Evolutionary conservation across 1,284 basidiomycete genomes (phyloP).

Genomic region (Leccinum pachyderme): DNA sequence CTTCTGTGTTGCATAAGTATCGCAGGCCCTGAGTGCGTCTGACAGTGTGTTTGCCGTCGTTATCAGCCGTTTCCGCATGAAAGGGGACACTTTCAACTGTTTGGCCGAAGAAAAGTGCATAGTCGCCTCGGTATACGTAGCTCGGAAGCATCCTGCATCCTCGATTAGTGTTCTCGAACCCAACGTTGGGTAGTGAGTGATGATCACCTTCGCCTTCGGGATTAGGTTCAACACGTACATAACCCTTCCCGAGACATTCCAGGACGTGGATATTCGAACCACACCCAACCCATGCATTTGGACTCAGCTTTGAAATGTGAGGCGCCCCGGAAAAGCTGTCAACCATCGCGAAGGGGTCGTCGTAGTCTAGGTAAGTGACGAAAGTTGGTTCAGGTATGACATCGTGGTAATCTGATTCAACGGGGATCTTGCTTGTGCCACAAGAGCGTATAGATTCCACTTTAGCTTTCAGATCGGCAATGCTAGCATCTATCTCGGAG

Average conservation of each 20-base stretch:
- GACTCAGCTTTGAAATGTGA: constrained; percentile 50
- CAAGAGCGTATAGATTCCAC: constrained; percentile 29
- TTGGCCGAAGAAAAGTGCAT: constrained; percentile 46
- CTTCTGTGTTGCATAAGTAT: constrained; percentile 59
- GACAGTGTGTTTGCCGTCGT: constrained; percentile 50
- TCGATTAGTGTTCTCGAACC: constrained; percentile 3
- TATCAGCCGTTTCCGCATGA: constrained; percentile 51
- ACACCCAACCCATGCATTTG: constrained; percentile 79
- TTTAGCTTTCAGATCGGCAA: constrained; percentile 47
- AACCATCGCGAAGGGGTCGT: constrained; percentile 71
- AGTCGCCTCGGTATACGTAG: constrained; percentile 54
- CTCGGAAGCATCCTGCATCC: constrained; percentile 40
- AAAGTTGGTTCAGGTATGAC: constrained; percentile 57
- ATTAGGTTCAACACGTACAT: constrained; percentile 64
- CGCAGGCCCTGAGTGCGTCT: constrained; percentile 65
- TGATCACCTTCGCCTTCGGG: constrained; percentile 37
- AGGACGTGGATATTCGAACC: constrained; percentile 75
- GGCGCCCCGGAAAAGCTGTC: constrained; percentile 52
- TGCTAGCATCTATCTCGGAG: constrained; percentile 45
- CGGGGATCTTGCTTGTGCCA: constrained; percentile 3
- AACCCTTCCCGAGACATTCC: constrained; percentile 75
- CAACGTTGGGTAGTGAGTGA: background rate
- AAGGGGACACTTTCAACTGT: constrained; percentile 53
- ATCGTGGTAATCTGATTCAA: constrained; percentile 23
- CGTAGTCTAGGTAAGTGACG: constrained; percentile 80